These are phyloP conservation scores for Acanthamoeba triangularis DNA, from an alignment of 208 protist genomes.

Conservation along the genomic window DNA sequence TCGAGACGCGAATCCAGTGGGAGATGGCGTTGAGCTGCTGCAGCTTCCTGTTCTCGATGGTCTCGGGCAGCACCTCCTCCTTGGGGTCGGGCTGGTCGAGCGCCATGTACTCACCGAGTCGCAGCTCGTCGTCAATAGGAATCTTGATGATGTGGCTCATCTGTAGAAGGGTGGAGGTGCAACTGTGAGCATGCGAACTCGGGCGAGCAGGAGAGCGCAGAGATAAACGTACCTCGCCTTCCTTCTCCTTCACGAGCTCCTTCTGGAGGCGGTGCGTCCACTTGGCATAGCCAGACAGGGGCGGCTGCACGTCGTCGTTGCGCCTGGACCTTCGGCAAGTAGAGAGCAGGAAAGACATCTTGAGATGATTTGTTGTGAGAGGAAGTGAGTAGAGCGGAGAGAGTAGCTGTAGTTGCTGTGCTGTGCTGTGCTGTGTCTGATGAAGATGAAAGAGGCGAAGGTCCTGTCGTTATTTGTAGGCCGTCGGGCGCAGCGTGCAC, in stretches of 20 bases:
- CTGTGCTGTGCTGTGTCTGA: neutral
- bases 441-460: neutral
- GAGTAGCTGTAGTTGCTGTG: neutral
- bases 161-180: neutral
- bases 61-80: constrained; percentile 14
- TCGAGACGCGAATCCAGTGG: constrained; percentile 14
- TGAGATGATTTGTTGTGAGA: neutral
- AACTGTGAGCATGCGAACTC: neutral
- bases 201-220: neutral
- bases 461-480: too few relatives aligned
- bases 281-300: constrained; percentile 45
- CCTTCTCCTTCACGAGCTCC: neutral
- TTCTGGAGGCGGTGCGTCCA: constrained; percentile 41
- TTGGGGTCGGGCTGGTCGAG: neutral
- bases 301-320: constrained; percentile 34
- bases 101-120: neutral
- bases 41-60: neutral
- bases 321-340: neutral
- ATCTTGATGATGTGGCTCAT: neutral
- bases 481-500: too few relatives aligned
- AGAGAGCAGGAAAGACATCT: constrained; percentile 12
- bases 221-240: neutral
- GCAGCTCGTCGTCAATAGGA: neutral
- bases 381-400: neutral
- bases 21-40: neutral